These are phyloP conservation scores for Talaromyces funiculosus DNA, from an alignment of 2,329 filamentous ascomycete species.

Conservation along the genomic window DNA sequence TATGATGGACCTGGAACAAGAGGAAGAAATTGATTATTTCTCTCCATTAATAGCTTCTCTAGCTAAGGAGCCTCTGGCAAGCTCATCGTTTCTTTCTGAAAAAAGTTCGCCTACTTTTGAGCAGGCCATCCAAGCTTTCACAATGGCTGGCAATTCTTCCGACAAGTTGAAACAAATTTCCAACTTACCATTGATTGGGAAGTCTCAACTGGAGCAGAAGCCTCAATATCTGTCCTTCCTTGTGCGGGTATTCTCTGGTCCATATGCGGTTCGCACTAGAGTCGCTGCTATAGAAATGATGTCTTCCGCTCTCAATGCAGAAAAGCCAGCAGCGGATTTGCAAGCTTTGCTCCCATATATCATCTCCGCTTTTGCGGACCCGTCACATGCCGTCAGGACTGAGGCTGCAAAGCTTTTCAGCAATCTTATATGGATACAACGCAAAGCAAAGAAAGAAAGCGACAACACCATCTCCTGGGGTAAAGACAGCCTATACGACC, in stretches of 20 bases:
- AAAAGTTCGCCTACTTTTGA: conserved; percentile 32
- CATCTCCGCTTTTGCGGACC: conserved; percentile 67
- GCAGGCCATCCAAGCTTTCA: conserved; percentile 35
- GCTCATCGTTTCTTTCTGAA: conserved; percentile 34
- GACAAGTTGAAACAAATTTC: conserved; percentile 30
- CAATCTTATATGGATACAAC: conserved; percentile 50
- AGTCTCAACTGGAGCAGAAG: conserved; percentile 47
- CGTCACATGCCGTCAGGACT: conserved; percentile 68
- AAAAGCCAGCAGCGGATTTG: conserved; percentile 55
- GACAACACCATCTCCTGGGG: conserved; percentile 51
- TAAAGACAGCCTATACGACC: conserved; percentile 59
- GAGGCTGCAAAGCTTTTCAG: conserved; percentile 65
- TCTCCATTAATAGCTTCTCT: conserved; percentile 27
- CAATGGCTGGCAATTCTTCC: conserved; percentile 27
- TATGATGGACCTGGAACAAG: conserved; percentile 42
- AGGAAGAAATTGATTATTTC: conserved; percentile 26
- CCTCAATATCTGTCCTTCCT: conserved; percentile 72
- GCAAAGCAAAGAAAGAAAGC: conserved; percentile 40
- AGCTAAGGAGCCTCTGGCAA: conserved; percentile 22
- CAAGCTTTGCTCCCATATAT: conserved; percentile 81
- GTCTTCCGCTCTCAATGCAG: conserved; percentile 50
- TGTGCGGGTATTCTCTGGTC: conserved; percentile 66
- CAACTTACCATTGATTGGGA: conserved; percentile 34
- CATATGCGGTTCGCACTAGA: conserved; percentile 63
- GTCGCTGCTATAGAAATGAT: conserved; percentile 63